Conservation (phyloP, 768 basidiomycete genomes). For the Clitopilus hobsonii region DNA sequence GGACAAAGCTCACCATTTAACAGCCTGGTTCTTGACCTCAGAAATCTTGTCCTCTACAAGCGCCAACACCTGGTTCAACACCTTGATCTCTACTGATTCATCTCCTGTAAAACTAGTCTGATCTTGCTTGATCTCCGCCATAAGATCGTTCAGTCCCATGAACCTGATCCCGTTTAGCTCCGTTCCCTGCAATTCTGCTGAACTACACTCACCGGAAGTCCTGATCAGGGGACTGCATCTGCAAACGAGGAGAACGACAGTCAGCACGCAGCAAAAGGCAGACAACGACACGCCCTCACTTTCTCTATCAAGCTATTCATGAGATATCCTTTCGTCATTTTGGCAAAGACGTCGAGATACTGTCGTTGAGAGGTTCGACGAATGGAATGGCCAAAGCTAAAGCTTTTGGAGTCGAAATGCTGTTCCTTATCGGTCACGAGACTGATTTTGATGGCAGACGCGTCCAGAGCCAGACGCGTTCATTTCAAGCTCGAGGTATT, state of each 20-base stretch:
- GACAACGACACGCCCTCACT: slow-evolving; percentile 33
- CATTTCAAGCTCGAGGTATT: no score
- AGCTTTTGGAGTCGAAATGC: neutral
- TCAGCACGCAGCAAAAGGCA: neutral
- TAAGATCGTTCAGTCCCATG: slow-evolving; percentile 95
- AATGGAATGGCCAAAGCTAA: neutral
- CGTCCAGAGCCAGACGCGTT: no score
- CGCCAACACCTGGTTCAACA: slow-evolving; percentile 77
- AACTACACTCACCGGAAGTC: slow-evolving; percentile 65
- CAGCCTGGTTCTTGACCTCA: slow-evolving; percentile 97
- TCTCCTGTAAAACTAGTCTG: slow-evolving; percentile 74
- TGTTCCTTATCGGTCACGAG: neutral
- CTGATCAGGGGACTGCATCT: slow-evolving; percentile 92
- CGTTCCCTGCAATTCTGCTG: no score
- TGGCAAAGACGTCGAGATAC: no score
- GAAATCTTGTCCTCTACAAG: slow-evolving; percentile 94
- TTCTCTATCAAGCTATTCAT: slow-evolving; percentile 86
- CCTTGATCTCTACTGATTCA: slow-evolving; percentile 79
- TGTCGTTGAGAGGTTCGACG: slow-evolving; percentile 19
- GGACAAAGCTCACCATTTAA: slow-evolving; percentile 68
- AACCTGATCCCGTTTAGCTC: no score
- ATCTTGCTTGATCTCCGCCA: slow-evolving; percentile 83
- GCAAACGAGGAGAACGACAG: slow-evolving; percentile 7
- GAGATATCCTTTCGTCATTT: slow-evolving; percentile 83
- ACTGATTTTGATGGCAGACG: neutral